These are phyloP conservation scores for Thalassiosira mediterranea DNA, from an alignment of 352 stramenopile genomes.

Conservation along the genomic window DNA sequence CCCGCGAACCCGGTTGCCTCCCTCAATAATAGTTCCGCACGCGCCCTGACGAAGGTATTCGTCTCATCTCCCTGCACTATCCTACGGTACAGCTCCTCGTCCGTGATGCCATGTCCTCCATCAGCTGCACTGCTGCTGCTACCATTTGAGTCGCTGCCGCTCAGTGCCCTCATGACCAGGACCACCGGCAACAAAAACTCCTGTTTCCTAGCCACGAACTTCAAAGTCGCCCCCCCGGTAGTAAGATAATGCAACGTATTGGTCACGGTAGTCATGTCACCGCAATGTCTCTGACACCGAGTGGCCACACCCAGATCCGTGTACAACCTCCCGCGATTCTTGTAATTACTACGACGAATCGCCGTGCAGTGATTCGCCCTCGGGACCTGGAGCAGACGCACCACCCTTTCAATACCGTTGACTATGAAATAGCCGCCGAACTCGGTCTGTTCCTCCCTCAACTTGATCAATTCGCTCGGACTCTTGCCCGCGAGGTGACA, in stretches of 20 bases:
- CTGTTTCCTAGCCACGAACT: constrained; percentile 96
- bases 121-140: too few species aligned
- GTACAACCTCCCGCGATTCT: constrained; percentile 93
- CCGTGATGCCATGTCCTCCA: constrained; percentile 71
- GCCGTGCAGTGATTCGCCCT: constrained; percentile 88
- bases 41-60: constrained; percentile 96
- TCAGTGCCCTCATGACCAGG: constrained; percentile 95
- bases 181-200: constrained; percentile 98
- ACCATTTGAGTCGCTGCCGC: constrained; percentile 41
- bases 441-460: constrained; percentile 90
- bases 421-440: constrained; percentile 99
- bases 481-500: constrained; percentile 92
- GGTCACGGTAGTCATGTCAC: constrained; percentile 94
- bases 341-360: constrained; percentile 96
- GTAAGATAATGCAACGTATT: constrained; percentile 98
- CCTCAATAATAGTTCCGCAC: constrained; percentile 96
- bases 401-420: constrained; percentile 98
- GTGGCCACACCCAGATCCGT: constrained; percentile 97
- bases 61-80: constrained; percentile 92
- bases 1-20: constrained; percentile 90
- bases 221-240: constrained; percentile 94
- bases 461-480: constrained; percentile 88
- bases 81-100: constrained; percentile 97
- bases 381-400: constrained; percentile 95
- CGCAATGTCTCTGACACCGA: constrained; percentile 89